These are phyloP conservation scores for Sphaerulina populicola DNA, from an alignment of 2,329 filamentous ascomycete species.

Conservation along the genomic window DNA sequence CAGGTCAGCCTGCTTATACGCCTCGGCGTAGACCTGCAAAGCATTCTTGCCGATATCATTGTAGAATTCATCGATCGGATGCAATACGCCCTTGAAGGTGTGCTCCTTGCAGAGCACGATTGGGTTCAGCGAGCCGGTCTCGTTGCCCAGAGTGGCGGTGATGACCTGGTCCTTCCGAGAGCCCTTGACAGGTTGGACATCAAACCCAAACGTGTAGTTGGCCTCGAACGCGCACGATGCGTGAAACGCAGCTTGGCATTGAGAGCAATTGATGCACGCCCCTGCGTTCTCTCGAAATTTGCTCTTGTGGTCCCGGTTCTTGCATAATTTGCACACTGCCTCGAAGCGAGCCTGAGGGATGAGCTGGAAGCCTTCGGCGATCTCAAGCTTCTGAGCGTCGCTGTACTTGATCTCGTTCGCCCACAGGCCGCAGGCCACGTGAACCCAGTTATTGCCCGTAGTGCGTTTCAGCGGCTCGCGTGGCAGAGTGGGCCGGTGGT, in stretches of 20 bases:
- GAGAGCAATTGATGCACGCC: slow-evolving; percentile 76
- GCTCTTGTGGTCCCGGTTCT: slow-evolving; percentile 45
- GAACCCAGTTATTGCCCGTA: slow-evolving; percentile 95
- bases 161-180: slow-evolving; percentile 73
- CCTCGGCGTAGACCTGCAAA: slow-evolving; percentile 76
- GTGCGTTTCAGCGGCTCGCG: slow-evolving; percentile 89
- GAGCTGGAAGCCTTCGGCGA: slow-evolving; percentile 81
- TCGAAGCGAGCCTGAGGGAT: slow-evolving; percentile 67
- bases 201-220: slow-evolving; percentile 78
- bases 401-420: slow-evolving; percentile 89
- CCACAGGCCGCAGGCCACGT: slow-evolving; percentile 87
- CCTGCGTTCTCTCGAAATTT: slow-evolving; percentile 39
- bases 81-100: slow-evolving; percentile 58
- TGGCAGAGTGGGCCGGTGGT: slow-evolving; percentile 72
- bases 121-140: slow-evolving; percentile 75
- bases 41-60: slow-evolving; percentile 66
- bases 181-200: slow-evolving; percentile 80
- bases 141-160: slow-evolving; percentile 70
- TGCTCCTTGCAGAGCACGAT: slow-evolving; percentile 90
- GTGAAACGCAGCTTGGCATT: slow-evolving; percentile 66
- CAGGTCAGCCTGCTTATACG: slow-evolving; percentile 90
- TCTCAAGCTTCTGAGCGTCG: slow-evolving; percentile 69
- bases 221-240: slow-evolving; percentile 82
- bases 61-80: slow-evolving; percentile 69
- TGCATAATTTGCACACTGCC: slow-evolving; percentile 76